These are phyloP conservation scores for Chlorella sp. DNA, from an alignment of 139 green algal genomes.

Conservation along the genomic window DNA sequence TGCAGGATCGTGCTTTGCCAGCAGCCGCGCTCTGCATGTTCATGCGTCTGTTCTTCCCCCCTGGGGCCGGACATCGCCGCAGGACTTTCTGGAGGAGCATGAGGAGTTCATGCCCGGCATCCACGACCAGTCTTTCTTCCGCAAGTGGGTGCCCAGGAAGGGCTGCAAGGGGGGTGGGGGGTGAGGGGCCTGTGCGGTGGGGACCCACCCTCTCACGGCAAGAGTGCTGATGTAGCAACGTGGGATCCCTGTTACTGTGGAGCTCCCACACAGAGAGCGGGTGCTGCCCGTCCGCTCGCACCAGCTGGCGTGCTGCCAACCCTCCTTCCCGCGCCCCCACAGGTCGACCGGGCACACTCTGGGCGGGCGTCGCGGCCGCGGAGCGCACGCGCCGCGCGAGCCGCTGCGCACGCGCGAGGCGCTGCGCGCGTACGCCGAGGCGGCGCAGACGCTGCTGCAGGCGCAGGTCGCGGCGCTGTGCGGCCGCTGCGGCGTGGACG, in stretches of 20 bases:
- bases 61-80: neutral
- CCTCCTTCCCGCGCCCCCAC: neutral
- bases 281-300: neutral
- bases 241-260: neutral
- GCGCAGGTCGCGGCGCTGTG: constrained; percentile 10
- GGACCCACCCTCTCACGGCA: too few species aligned
- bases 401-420: constrained; percentile 8
- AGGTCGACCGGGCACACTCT: too few species aligned
- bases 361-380: neutral
- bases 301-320: neutral
- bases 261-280: neutral
- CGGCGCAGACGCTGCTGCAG: constrained; percentile 17
- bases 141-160: neutral
- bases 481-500: neutral
- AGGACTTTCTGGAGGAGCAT: constrained; percentile 37
- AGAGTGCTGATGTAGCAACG: neutral
- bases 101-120: constrained; percentile 45
- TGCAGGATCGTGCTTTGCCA: neutral
- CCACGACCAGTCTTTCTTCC: constrained; percentile 17
- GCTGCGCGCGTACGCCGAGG: neutral
- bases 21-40: neutral
- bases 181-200: neutral
- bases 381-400: neutral
- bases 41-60: neutral
- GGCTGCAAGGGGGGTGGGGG: neutral